Evolutionary conservation across 2,329 filamentous ascomycete species (phyloP).

Genomic region (Aureobasidium sp.): DNA sequence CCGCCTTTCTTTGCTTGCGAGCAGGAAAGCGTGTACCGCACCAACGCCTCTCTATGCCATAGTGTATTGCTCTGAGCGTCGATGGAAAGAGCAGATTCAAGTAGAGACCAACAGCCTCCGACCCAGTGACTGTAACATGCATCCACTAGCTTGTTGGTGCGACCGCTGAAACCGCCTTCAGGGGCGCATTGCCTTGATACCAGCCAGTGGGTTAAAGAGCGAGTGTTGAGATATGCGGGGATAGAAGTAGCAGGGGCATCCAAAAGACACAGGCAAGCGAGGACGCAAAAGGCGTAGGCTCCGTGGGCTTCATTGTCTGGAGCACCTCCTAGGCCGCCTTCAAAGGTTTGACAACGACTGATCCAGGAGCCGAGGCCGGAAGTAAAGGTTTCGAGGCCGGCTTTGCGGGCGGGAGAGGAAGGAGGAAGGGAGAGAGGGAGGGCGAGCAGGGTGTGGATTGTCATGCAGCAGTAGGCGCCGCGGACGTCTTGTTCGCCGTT

Average conservation of each 20-base stretch:
- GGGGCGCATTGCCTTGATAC: conserved; percentile 82
- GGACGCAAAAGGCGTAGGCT: conserved; percentile 89
- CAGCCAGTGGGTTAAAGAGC: conserved; percentile 74
- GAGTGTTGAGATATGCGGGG: conserved; percentile 67
- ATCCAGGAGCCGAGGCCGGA: conserved; percentile 73
- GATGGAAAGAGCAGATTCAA: conserved; percentile 64
- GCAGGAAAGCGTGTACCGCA: conserved; percentile 82
- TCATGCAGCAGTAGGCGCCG: conserved; percentile 85
- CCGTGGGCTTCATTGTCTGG: conserved; percentile 90
- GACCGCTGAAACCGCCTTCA: conserved; percentile 85
- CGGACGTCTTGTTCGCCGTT: conserved; percentile 91
- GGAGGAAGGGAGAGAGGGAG: conserved; percentile 71
- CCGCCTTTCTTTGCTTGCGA: conserved; percentile 73
- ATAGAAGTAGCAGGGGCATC: conserved; percentile 69
- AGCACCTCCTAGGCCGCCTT: conserved; percentile 82
- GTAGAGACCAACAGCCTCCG: conserved; percentile 84
- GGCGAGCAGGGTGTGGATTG: conserved; percentile 73
- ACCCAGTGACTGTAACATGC: conserved; percentile 99
- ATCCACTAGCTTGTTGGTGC: conserved; percentile 96
- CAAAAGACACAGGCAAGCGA: conserved; percentile 81
- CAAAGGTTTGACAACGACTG: conserved; percentile 82
- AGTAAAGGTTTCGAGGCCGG: conserved; percentile 58
- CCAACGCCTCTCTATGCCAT: conserved; percentile 77
- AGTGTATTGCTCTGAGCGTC: conserved; percentile 34
- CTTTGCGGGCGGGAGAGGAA: conserved; percentile 58